A percentile compares a stretch with the other conserved stretches of the same genome.
These are phyloP conservation scores for Trichosanthes truncata DNA, from an alignment of 306 rosid genomes.

Conservation along the genomic window DNA sequence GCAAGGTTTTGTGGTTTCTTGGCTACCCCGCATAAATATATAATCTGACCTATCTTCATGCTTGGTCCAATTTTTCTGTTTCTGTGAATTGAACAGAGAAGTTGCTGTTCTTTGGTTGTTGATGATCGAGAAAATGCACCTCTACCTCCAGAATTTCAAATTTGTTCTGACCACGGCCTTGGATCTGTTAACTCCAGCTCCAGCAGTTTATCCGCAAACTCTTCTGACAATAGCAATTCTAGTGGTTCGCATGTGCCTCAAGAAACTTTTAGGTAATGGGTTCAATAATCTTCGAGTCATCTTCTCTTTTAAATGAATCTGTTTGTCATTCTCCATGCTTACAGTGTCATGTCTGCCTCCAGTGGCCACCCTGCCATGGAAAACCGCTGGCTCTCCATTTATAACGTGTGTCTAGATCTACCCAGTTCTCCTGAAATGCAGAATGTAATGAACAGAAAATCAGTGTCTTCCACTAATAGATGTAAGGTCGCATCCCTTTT, in stretches of 20 bases:
- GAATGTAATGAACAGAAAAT: slow-evolving; percentile 26
- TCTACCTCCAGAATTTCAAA: slow-evolving; percentile 30
- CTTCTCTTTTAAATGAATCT: background rate
- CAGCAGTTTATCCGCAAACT: slow-evolving; percentile 20
- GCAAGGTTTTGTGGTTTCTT: background rate
- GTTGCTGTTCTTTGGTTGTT: slow-evolving; percentile 21
- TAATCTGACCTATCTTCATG: background rate
- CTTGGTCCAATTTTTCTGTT: slow-evolving; percentile 1
- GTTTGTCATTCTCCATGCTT: slow-evolving; percentile 15
- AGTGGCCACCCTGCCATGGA: slow-evolving; percentile 37
- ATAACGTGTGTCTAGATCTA: slow-evolving; percentile 55
- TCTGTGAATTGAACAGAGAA: slow-evolving; percentile 7
- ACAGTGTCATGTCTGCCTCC: slow-evolving; percentile 22
- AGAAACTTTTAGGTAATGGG: slow-evolving; percentile 27
- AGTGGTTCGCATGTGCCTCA: slow-evolving; percentile 22
- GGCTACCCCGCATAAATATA: background rate
- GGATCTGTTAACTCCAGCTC: slow-evolving; percentile 7
- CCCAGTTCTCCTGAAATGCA: slow-evolving; percentile 47
- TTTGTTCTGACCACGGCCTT: slow-evolving; percentile 19
- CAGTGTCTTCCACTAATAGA: slow-evolving; percentile 20
- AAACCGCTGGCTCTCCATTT: slow-evolving; percentile 49
- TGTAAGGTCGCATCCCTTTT: slow-evolving; percentile 31
- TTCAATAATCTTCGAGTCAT: background rate
- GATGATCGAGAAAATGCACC: slow-evolving; percentile 18
- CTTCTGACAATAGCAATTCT: slow-evolving; percentile 18